These are phyloP conservation scores for Thalassiosira ordinaria DNA, from an alignment of 352 stramenopile genomes.

Conservation along the genomic window DNA sequence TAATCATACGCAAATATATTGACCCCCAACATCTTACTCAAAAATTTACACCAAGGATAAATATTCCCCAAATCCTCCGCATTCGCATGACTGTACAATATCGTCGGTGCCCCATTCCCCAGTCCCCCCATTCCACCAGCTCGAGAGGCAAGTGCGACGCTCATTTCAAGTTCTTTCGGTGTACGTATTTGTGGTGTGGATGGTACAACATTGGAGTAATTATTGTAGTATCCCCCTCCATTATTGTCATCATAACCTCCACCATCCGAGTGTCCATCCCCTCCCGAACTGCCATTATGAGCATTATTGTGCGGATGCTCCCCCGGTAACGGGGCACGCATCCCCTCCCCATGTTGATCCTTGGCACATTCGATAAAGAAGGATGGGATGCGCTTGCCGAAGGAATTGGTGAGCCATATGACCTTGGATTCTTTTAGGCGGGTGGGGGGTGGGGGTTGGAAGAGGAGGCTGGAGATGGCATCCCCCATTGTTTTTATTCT, in stretches of 20 bases:
- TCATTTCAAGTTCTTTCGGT: conserved; percentile 54
- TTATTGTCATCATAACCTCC: neutral
- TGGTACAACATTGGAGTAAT: conserved; percentile 1
- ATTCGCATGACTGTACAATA: conserved; percentile 87
- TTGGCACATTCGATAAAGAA: conserved; percentile 82
- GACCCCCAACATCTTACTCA: conserved; percentile 84
- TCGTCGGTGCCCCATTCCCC: conserved; percentile 54
- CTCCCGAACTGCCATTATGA: no score
- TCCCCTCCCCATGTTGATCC: conserved; percentile 36
- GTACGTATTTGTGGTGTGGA: conserved; percentile 59
- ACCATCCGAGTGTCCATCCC: no score
- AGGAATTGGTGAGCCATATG: conserved; percentile 80
- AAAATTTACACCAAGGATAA: conserved; percentile 85
- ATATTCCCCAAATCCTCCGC: conserved; percentile 86
- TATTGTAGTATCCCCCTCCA: neutral
- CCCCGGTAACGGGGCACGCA: conserved; percentile 45
- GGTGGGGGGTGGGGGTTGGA: conserved; percentile 81
- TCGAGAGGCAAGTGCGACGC: no score
- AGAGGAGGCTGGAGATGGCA: conserved; percentile 79
- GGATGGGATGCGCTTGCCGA: conserved; percentile 72
- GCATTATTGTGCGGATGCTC: conserved; percentile 6
- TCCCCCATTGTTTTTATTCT: conserved; percentile 76
- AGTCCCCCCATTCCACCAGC: no score
- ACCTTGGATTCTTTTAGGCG: conserved; percentile 86
- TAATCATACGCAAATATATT: conserved; percentile 89